Evolutionary conservation across 768 basidiomycete genomes (phyloP).

Genomic region (Xerocomellus chrysenteron): DNA sequence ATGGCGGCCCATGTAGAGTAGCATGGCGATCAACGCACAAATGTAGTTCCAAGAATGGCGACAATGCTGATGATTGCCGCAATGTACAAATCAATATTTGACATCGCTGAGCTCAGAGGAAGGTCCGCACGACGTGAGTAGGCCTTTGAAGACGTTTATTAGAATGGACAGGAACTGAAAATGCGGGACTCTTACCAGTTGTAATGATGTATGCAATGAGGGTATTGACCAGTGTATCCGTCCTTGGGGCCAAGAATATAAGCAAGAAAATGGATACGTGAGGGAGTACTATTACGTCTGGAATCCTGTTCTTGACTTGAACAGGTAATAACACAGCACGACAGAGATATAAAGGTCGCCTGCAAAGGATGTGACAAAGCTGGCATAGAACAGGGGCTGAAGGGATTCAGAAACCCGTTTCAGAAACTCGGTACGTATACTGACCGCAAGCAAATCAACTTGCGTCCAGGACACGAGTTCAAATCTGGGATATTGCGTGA

Average conservation of each 20-base stretch:
- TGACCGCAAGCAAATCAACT: conserved; percentile 40
- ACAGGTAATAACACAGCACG: conserved; percentile 48
- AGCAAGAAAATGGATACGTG: background rate
- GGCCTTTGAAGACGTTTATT: conserved; percentile 32
- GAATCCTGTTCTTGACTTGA: conserved; percentile 52
- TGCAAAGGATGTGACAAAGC: conserved; percentile 49
- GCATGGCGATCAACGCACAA: conserved; percentile 21
- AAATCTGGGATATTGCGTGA: conserved; percentile 35
- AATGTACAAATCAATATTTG: background rate
- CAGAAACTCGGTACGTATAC: conserved; percentile 1
- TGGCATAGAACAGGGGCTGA: conserved; percentile 51
- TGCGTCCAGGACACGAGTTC: conserved; percentile 36
- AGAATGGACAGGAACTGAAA: conserved; percentile 9
- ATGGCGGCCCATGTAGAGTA: too few relatives aligned
- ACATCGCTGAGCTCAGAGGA: background rate
- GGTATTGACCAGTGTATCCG: conserved; percentile 48
- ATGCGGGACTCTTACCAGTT: conserved; percentile 41
- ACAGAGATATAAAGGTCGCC: conserved; percentile 53
- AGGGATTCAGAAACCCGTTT: background rate
- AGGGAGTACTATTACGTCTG: conserved; percentile 33
- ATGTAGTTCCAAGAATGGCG: conserved; percentile 44
- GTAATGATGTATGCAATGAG: conserved; percentile 55
- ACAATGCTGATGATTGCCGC: conserved; percentile 39
- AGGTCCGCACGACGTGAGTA: conserved; percentile 36
- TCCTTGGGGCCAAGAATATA: conserved; percentile 33